Evolutionary conservation across 257 asterid species (phyloP), one percentile per base, ranked within the genome.

Genomic region (Solanum rostratum): DNA sequence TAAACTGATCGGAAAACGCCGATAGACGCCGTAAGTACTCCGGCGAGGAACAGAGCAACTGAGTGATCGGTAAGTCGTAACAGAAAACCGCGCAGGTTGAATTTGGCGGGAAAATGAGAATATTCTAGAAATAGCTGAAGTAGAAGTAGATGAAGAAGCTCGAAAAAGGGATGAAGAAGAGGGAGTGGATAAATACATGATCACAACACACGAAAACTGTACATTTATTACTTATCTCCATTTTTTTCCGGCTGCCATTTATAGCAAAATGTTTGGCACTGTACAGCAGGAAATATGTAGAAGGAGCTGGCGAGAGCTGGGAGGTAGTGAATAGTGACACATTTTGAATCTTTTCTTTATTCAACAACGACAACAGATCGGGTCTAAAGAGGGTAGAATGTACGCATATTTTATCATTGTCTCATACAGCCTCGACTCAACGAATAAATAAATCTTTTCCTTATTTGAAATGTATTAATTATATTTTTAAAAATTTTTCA

Each of bases 151-250:
- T 24, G 62, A 55, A 55, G 92, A 83, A 84, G 92, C 91, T 90
- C 90, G 85, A 62, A 90, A 73, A 83, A 92, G 57, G 49, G 91
- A 85, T 27, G 92, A 85, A 68, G 89, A 82, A 79, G 69, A 79
- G 91, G 87, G 88, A 76, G 91, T 88, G 90, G 93, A 81, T 18
- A 88, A 82, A 89, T 85, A 84, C 97, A 92, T 89, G 85, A 81
- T 89, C 86, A 55, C 24, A 81, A 7, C 33, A 45, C 57, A 45
- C 22, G 59, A 45, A 73, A 73, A 33, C 22, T 29, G 8, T 27
- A 7, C 41, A 13, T 19, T 63, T 65, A 6, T 29, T 20, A 6
- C 3, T 65, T 63, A 63, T 29, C 19, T 27, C 18, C 18, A 27
- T 41, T 0, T 30, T 65, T 63, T 65, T 13, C 16, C 54, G 57